Base-by-base conservation (phyloP, 148 eudicot genomes). In the Rhododendron ovatum region DNA sequence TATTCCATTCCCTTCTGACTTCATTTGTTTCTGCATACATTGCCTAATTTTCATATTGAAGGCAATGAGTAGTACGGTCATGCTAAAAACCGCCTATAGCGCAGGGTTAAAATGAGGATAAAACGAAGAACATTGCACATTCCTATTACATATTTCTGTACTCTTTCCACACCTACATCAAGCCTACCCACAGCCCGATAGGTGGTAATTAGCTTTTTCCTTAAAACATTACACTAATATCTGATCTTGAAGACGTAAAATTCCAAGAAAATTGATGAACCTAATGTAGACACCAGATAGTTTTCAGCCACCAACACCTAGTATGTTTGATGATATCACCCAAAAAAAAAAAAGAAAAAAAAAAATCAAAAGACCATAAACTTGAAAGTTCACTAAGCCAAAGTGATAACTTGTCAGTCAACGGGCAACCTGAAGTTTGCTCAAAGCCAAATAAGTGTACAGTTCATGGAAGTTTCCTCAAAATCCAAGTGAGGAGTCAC, bases 401-500 rank as follows among this genome's bases (percentile, higher is more conserved):
- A 61, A 11, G 7, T 4, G 33, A 35, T 7, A 82, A 82, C n/a
- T 82, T 37, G 84, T 37, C 20, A 82, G 74, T n/a, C 37, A 79
- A 79, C 13, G 37, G 53, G 7, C 78, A 79, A 76, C 26, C 74
- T 37, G 43, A 59, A 59, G 13, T 24, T 33, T 37, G 65, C 6
- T 24, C 74, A 20, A 69, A 69, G 37, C 75, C 7, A 13, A 13
- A 12, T 28, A 69, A 28, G 75, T 12, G 35, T 69, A 84, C 82
- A 82, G 20, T 79, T 67, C 53, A 67, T 43, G 51, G 43, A 35
- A 20, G 22, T 41, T 28, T n/a, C 18, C 12, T 50, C 50, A 26
- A 83, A 78, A 86, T 24, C 5, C 20, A 86, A 61, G 48, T 15
- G 2, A 87, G 17, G 4, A 74, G 78, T 76, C 69, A 88, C 91